Evolutionary conservation across 2,329 filamentous ascomycete species (phyloP).

Genomic region (Venturia pyrina): DNA sequence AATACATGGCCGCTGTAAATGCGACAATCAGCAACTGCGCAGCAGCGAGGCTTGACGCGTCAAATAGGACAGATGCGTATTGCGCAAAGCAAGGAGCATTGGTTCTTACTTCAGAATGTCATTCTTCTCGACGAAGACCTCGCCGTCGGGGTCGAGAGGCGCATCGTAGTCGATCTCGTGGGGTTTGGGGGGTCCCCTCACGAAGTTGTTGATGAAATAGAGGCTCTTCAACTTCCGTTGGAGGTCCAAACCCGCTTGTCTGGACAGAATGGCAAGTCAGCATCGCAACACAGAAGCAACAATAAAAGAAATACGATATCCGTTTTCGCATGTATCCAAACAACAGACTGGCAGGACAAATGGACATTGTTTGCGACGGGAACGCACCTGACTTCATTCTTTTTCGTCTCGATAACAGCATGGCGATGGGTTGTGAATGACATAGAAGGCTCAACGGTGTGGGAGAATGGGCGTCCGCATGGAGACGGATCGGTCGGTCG

Average conservation of each 20-base stretch:
- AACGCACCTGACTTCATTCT: slow-evolving; percentile 33
- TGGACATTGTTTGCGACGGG: not conserved
- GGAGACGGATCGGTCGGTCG: slow-evolving; percentile 7
- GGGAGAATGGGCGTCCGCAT: slow-evolving; percentile 12
- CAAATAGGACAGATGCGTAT: not conserved
- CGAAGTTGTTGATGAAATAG: slow-evolving; percentile 55
- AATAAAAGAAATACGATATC: slow-evolving; percentile 23
- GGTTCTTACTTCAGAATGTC: slow-evolving; percentile 45
- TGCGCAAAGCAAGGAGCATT: slow-evolving; percentile 4
- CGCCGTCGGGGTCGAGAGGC: slow-evolving; percentile 38
- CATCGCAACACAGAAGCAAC: slow-evolving; percentile 28
- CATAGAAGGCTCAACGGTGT: slow-evolving; percentile 29
- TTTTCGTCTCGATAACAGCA: slow-evolving; percentile 31
- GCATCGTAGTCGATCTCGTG: slow-evolving; percentile 45
- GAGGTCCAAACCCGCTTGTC: slow-evolving; percentile 38
- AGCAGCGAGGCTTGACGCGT: slow-evolving; percentile 3
- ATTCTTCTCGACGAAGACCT: slow-evolving; percentile 47
- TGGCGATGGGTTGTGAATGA: slow-evolving; percentile 34
- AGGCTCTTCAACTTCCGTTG: slow-evolving; percentile 87
- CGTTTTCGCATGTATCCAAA: slow-evolving; percentile 26
- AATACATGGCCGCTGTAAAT: slow-evolving; percentile 9
- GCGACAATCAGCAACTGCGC: slow-evolving; percentile 4
- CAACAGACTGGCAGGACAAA: slow-evolving; percentile 7
- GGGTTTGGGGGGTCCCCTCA: slow-evolving; percentile 45
- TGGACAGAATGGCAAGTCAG: slow-evolving; percentile 22